Conservation (phyloP, 768 basidiomycete genomes). For the Xanthoconium stramineum region DNA sequence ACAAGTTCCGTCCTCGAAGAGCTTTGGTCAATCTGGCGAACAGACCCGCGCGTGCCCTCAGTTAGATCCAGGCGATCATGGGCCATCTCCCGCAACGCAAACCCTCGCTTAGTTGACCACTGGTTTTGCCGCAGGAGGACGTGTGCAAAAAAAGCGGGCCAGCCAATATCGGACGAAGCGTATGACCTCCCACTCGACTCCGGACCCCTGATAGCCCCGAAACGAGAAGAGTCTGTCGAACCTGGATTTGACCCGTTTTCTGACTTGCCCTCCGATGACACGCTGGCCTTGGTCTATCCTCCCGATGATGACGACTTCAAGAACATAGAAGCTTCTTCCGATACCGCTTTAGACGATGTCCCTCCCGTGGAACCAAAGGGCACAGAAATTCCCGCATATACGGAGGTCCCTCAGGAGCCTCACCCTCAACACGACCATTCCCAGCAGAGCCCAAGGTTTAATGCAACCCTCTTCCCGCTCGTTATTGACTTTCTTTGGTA, state of each 20-base stretch:
- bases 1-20: slow-evolving; percentile 14
- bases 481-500: slow-evolving; percentile 11
- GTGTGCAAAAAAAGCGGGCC: slow-evolving; percentile 22
- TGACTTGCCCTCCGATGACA: slow-evolving; percentile 25
- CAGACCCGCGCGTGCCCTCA: slow-evolving; percentile 28
- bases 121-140: slow-evolving; percentile 29
- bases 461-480: background rate
- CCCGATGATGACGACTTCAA: slow-evolving; percentile 1
- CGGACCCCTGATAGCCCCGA: background rate
- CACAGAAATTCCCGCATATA: slow-evolving; percentile 14
- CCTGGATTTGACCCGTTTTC: background rate
- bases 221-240: slow-evolving; percentile 10
- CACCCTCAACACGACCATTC: background rate
- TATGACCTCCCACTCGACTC: slow-evolving; percentile 22
- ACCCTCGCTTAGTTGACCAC: slow-evolving; percentile 16
- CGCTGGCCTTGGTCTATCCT: slow-evolving; percentile 15
- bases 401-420: background rate
- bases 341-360: slow-evolving; percentile 19
- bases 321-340: slow-evolving; percentile 21
- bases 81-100: slow-evolving; percentile 23
- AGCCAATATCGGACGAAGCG: slow-evolving; percentile 14
- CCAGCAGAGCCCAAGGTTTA: slow-evolving; percentile 17
- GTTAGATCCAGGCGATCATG: slow-evolving; percentile 26
- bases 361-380: background rate
- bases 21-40: slow-evolving; percentile 30